phyloP scores from a whole-genome alignment of 208 protist genomes.

The Kentomonas sorsogonicus region DNA sequence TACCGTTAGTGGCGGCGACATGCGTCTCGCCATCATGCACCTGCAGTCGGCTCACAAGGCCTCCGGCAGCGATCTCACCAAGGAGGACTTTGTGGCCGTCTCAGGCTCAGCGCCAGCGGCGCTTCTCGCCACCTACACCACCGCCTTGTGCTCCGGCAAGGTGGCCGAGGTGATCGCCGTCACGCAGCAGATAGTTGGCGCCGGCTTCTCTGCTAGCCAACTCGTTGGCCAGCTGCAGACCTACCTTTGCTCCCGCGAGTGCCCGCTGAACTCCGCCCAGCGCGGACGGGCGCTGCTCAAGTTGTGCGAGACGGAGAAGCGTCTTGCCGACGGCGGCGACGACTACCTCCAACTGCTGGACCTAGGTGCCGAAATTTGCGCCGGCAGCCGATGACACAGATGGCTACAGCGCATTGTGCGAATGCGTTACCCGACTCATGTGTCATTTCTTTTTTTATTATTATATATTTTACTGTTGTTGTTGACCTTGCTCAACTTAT shows the following conservation, averaged over 20 bases:
- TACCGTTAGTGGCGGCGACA: constrained; percentile 91
- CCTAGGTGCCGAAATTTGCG: constrained; percentile 48
- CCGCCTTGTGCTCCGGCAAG: constrained; percentile 43
- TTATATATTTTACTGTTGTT: too few species aligned
- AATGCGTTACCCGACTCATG: too few species aligned
- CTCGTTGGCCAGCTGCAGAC: constrained; percentile 74
- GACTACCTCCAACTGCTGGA: constrained; percentile 87
- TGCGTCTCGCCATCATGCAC: constrained; percentile 95
- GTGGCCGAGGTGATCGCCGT: constrained; percentile 48
- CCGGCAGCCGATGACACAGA: too few species aligned
- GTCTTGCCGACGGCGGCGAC: constrained; percentile 71
- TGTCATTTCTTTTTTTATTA: too few species aligned
- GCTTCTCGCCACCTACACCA: constrained; percentile 46
- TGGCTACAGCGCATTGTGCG: too few species aligned
- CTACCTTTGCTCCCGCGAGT: constrained; percentile 49
- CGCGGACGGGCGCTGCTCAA: constrained; percentile 56
- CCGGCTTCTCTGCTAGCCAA: constrained; percentile 73
- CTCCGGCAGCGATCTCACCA: constrained; percentile 56
- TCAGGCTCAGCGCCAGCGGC: constrained; percentile 77
- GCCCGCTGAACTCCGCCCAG: constrained; percentile 58
- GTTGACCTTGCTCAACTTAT: too few species aligned
- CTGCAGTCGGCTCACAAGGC: constrained; percentile 92
- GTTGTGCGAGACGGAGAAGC: constrained; percentile 74
- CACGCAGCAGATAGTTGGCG: constrained; percentile 47
- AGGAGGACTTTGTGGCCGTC: constrained; percentile 81